Base-by-base conservation (phyloP, 805 yeast species). In the Priceomyces medius region DNA sequence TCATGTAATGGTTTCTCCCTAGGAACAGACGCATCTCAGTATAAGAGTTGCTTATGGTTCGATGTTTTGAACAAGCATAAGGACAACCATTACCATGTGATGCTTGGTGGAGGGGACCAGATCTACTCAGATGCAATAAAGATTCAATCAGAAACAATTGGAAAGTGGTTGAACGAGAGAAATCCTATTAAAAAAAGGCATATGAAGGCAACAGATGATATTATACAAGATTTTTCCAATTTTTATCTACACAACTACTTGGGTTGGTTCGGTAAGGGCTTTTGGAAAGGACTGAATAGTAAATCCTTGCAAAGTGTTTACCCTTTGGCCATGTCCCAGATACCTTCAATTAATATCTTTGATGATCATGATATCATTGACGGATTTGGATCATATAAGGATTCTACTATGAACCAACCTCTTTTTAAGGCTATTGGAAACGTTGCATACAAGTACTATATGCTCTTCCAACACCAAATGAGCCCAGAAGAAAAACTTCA, bases 31-130 rank as follows among this genome's bases (percentile, higher is more conserved):
- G 81, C 96, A 1, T 54, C 67, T 0, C 61, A 61, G 4, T 93
- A 81, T 64, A 79, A 81, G 44, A 87, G 90, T 7, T 82, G 87
- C 2, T 63, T 93, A 48, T 91, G 98, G 98, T 73, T 68, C 29
- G 97, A 93, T 56, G 95, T 91, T 3, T 53, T 90, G 51, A 68
- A 74, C 20, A 78, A 79, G 45, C 97, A 91, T 56, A 60, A 68
- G 13, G 51, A 61, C 5, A 68, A 73, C 29, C 78, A 77, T 29
- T 88, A 88, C 63, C 97, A 91, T 60, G 97, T 88, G 3, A 90
- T 91, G 95, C 69, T 93, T 20, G 98, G 98, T 20, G 98, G 98
- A 39, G 99, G 99, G 23, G 99, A 91, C 64, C 99, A 91, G 65
- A 76, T 91, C 38, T 91, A 91, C 60, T 81, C 90, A 39, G 99